These are phyloP conservation scores for Penicillium psychrosexuale DNA, from an alignment of 2,329 filamentous ascomycete species.

Conservation along the genomic window DNA sequence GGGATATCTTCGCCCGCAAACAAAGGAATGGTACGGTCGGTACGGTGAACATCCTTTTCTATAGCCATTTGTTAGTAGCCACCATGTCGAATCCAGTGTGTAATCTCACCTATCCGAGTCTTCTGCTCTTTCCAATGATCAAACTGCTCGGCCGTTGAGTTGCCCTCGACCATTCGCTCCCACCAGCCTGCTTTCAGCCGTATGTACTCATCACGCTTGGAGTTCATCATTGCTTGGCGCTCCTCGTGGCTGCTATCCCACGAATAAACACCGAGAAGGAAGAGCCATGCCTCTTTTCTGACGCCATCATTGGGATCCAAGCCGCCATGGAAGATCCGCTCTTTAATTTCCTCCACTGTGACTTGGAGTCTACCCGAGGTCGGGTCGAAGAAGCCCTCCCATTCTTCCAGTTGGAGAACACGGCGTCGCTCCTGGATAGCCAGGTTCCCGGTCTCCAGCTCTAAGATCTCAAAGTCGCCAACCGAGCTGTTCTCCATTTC, in stretches of 20 bases:
- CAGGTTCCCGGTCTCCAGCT: constrained; percentile 69
- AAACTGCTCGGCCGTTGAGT: constrained; percentile 73
- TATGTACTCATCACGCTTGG: constrained; percentile 87
- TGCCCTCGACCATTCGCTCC: constrained; percentile 83
- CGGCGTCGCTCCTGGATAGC: constrained; percentile 74
- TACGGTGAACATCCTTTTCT: constrained; percentile 99
- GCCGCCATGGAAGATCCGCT: constrained; percentile 94
- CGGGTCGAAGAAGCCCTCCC: constrained; percentile 84
- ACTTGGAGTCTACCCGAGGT: constrained; percentile 70
- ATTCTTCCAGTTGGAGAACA: constrained; percentile 76
- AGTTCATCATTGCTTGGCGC: constrained; percentile 76
- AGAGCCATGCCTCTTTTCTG: constrained; percentile 94
- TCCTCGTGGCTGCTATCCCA: constrained; percentile 91
- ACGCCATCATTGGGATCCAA: constrained; percentile 86
- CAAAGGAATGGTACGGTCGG: constrained; percentile 89
- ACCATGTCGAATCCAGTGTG: neutral
- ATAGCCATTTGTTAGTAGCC: constrained; percentile 41
- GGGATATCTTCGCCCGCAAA: constrained; percentile 96
- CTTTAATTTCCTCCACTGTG: constrained; percentile 90
- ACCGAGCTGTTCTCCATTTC: constrained; percentile 93
- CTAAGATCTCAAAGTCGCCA: constrained; percentile 91
- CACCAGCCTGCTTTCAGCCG: constrained; percentile 94
- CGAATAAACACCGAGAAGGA: constrained; percentile 83
- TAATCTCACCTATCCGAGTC: constrained; percentile 78
- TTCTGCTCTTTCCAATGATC: constrained; percentile 98